Base-by-base conservation (phyloP, 1,139 yeast species). In the Sugiyamaella pinicola region DNA sequence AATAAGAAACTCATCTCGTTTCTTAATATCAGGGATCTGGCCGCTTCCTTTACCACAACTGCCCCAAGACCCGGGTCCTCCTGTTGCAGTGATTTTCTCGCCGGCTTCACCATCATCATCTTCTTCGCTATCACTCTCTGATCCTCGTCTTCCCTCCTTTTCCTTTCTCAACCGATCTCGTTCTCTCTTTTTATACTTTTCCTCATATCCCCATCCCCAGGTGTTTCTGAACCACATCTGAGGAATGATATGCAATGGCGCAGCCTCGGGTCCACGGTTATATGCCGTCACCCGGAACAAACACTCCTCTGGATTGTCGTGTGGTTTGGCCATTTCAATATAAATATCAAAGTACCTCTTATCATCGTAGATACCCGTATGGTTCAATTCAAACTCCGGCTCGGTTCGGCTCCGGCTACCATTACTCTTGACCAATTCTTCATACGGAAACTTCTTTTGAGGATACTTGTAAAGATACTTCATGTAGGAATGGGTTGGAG, bases 401-500 rank as follows among this genome's bases (percentile, higher is more conserved):
- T 88, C 86, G 55, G 72, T 65, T 63, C 96, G 78, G 45, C 82
- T 68, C 63, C 96, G 72, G 63, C 81, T 77, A 18, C 78, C 84
- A 64, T 87, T 88, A 63, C 83, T 87, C 49, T 79, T 81, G 26
- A 87, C 81, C 69, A 91, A 74, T 64, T 89, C 77, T 64, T 87
- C 76, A 69, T 91, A 91, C 0, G 98, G 98, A 69, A 82, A 91
- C 70, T 82, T 82, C 45, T 77, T 74, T 61, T 89, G 96, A 18
- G 98, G 96, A 67, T 91, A 91, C 74, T 91, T 91, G 79, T 91
- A 91, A 58, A 89, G 76, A 63, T 86, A 89, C 74, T 91, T 90
- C 89, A 89, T 87, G 74, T 90, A 91, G 35, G 96, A 84, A 70
- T 91, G 98, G 9, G 96, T 80, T 4, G 98, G 98, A 3, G 96